Conservation (phyloP, 129 eudicot genomes). For the Heracleum sosnowskyi region DNA sequence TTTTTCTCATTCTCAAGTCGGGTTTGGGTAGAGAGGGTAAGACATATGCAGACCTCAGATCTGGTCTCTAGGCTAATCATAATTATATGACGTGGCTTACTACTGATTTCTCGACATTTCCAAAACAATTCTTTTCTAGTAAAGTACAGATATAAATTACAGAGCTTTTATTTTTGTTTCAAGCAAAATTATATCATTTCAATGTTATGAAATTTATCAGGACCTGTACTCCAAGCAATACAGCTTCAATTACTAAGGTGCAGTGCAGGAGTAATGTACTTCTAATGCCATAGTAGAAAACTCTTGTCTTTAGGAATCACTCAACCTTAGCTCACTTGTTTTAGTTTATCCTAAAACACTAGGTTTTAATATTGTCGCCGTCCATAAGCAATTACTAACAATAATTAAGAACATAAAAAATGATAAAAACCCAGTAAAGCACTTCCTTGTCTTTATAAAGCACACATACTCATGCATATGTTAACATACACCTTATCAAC, state of each 20-base stretch:
- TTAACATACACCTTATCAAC: constrained; percentile 14
- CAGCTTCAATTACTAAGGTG: not conserved
- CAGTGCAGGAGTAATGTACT: not conserved
- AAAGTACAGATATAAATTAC: not conserved
- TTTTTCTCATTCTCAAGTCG: not conserved
- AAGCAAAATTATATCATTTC: not conserved
- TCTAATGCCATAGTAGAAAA: not conserved
- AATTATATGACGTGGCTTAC: not conserved
- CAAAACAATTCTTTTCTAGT: not conserved
- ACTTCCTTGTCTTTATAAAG: constrained; percentile 16
- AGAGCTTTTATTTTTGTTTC: not conserved
- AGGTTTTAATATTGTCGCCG: constrained; percentile 41
- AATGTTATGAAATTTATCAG: not conserved
- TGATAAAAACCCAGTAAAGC: constrained; percentile 13
- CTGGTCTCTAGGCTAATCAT: not conserved
- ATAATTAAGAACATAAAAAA: not conserved
- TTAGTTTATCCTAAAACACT: constrained; percentile 52
- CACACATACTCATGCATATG: constrained; percentile 24
- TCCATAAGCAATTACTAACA: constrained; percentile 20
- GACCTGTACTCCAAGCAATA: not conserved
- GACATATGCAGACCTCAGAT: not conserved
- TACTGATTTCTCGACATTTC: not conserved
- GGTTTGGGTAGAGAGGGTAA: not conserved
- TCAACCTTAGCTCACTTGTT: constrained; percentile 46
- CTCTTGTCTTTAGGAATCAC: constrained; percentile 24